Conservation (phyloP, 768 basidiomycete genomes). For the Amanita inopinata region DNA sequence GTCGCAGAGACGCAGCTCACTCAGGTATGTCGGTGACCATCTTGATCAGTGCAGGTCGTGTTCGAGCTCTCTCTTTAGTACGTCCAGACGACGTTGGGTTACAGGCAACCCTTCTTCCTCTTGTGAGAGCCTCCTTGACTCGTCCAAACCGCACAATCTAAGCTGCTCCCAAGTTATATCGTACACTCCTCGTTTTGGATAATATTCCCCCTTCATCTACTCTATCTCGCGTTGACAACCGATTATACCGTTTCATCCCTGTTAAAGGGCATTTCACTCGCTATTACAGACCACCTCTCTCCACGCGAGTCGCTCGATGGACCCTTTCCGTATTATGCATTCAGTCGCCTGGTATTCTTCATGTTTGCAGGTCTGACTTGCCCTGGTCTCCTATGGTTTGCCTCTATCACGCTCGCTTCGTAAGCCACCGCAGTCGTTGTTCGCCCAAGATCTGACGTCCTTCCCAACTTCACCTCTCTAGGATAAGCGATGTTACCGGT, state of each 20-base stretch:
- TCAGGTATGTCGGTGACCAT: conserved; percentile 63
- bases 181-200: conserved; percentile 77
- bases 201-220: conserved; percentile 75
- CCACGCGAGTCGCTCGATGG: conserved; percentile 23
- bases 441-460: conserved; percentile 3
- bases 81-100: conserved; percentile 67
- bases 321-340: conserved; percentile 26
- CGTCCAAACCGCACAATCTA: background rate
- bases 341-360: conserved; percentile 26
- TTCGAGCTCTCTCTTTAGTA: conserved; percentile 43
- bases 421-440: conserved; percentile 29
- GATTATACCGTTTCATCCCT: conserved; percentile 38
- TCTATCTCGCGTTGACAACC: conserved; percentile 47
- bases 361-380: conserved; percentile 51
- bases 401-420: conserved; percentile 60
- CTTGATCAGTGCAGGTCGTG: too few species aligned
- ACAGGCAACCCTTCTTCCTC: conserved; percentile 81
- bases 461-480: conserved; percentile 21
- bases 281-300: conserved; percentile 38
- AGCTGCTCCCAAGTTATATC: conserved; percentile 49
- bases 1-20: conserved; percentile 69
- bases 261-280: conserved; percentile 39
- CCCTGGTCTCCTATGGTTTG: conserved; percentile 70
- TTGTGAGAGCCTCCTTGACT: conserved; percentile 43
- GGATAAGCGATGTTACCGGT: conserved; percentile 76